A percentile compares a stretch with the other conserved stretches of the same genome.
These are phyloP conservation scores for Pseudomicrostroma phylloplanum DNA, from an alignment of 1,284 basidiomycete species.

Conservation along the genomic window DNA sequence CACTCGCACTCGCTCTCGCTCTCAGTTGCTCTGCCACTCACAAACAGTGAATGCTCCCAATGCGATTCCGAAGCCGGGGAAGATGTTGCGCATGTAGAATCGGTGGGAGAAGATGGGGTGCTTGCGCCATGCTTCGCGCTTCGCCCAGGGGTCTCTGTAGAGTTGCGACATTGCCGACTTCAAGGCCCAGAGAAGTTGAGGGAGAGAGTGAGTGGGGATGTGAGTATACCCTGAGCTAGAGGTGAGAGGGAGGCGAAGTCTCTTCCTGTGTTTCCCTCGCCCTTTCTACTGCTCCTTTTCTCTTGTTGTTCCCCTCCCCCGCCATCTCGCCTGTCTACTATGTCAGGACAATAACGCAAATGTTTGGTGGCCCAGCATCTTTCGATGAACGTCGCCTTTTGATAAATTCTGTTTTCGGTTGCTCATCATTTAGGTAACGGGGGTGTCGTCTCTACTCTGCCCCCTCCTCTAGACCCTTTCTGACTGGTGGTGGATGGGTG, in stretches of 20 bases:
- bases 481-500: not conserved
- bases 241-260: not conserved
- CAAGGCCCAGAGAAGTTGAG: not conserved
- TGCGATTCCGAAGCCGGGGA: conserved; percentile 47
- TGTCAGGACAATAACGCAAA: conserved; percentile 9
- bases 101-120: conserved; percentile 48
- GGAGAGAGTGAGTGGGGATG: not conserved
- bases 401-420: conserved; percentile 5
- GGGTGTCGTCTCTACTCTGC: not conserved
- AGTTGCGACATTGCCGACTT: conserved; percentile 27
- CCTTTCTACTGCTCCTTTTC: not conserved
- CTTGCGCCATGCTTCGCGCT: conserved; percentile 50
- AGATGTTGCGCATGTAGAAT: conserved; percentile 43
- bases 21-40: conserved; percentile 9
- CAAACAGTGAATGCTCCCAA: conserved; percentile 34
- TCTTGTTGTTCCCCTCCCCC: too few relatives aligned
- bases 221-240: not conserved
- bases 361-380: conserved; percentile 6
- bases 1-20: too few relatives aligned
- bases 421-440: conserved; percentile 1
- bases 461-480: not conserved
- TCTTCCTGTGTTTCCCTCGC: not conserved
- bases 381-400: conserved; percentile 1
- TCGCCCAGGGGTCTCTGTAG: conserved; percentile 49
- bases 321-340: not conserved